Base-by-base conservation (phyloP, 106 monocot genomes). In the Dioscorea dumetorum region DNA sequence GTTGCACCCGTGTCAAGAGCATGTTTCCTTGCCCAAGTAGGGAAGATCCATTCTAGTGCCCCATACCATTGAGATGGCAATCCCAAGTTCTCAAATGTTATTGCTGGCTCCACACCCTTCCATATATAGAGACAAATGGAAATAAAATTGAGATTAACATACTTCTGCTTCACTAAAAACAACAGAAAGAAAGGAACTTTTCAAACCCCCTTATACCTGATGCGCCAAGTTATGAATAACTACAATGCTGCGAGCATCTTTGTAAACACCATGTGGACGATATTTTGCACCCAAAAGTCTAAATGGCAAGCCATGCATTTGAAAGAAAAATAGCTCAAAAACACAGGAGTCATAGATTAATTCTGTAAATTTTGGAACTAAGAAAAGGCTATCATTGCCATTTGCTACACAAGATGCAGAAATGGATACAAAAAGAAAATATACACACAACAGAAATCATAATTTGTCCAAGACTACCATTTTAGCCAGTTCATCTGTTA, bases 1-100 rank as follows among this genome's bases (percentile, higher is more conserved):
- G 95, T 85, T 73, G 88, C 86, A 59, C 95, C 95, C 64, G 81
- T 90, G 76, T 94, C 94, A 33, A 94, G 87, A 24, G 94, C 90
- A 83, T 94, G 94, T 20, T 73, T 78, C 70, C 90, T 84, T 50
- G 90, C 84, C 94, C 94, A 90, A 61, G 77, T 76, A 6, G 94
- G 94, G 76, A 90, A 94, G 5, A 94, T 76, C 94, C 94, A 94
- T 70, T 90, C 94, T 14, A 94, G 48, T 61, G 90, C 77, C 4
- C 82, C 85, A 67, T 94, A 94, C 94, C 94, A 94, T 9, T 85
- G 76, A 61, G 77, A 57, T 59, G 94, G 87, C 73, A 94, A 66
- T 8, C 94, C 94, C 66, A 94, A 71, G 69, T 80, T 72, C 23
- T 61, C 54, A 74, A 70, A 94, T 22, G 94, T 90, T 62, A 82